phyloP scores from a whole-genome alignment of 768 basidiomycete species.

The Macrolepiota dolichaula region DNA sequence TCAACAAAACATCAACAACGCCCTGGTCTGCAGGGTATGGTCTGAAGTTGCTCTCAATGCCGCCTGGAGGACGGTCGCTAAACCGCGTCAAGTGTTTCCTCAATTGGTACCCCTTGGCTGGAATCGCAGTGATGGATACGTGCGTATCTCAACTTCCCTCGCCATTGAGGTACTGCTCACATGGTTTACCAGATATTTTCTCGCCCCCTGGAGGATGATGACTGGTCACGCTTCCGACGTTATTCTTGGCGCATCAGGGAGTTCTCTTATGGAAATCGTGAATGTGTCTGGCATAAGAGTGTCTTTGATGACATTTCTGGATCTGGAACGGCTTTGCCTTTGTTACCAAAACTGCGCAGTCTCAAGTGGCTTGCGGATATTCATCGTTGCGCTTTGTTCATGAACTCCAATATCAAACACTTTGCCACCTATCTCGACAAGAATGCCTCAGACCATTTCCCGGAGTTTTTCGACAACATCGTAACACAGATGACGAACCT shows the following conservation, averaged over 20 bases:
- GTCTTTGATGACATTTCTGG: constrained; percentile 11
- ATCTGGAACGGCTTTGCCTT: constrained; percentile 4
- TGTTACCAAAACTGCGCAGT: constrained; percentile 11
- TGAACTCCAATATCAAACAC: constrained; percentile 10
- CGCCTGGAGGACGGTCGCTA: constrained; percentile 19
- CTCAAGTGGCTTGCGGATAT: constrained; percentile 11
- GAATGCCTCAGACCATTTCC: neutral
- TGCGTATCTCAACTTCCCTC: too few relatives aligned
- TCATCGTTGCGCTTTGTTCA: constrained; percentile 12
- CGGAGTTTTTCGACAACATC: constrained; percentile 6
- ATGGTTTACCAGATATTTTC: too few relatives aligned
- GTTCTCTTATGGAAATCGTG: constrained; percentile 16
- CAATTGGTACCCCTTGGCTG: constrained; percentile 16
- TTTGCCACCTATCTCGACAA: constrained; percentile 3
- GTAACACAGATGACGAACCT: constrained; percentile 11
- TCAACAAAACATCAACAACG: constrained; percentile 12
- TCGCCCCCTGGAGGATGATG: too few relatives aligned
- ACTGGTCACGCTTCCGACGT: constrained; percentile 18
- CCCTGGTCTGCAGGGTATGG: constrained; percentile 19
- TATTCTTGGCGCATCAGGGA: constrained; percentile 20
- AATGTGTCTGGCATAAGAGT: neutral
- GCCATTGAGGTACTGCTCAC: too few relatives aligned
- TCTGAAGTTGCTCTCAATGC: constrained; percentile 16
- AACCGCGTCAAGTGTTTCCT: constrained; percentile 15
- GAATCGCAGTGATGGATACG: too few relatives aligned